Base-by-base conservation (phyloP, 2,329 filamentous ascomycete species). In the Exophiala dermatitidis region DNA sequence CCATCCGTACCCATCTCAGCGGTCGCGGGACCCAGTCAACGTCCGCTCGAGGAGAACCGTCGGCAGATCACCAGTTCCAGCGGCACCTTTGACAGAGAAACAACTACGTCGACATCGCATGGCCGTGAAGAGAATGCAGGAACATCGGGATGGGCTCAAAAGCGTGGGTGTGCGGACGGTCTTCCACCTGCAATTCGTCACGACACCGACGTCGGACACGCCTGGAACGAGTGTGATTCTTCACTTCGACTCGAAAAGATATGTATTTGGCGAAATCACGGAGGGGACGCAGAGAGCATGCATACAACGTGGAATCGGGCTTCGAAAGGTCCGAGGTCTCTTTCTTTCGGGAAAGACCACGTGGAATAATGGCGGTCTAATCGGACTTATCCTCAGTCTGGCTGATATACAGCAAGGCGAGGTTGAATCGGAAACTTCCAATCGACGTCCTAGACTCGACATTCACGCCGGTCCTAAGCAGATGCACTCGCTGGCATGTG, bases 201-300 rank as follows among this genome's bases (percentile, higher is more conserved):
- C 84, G 12, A 86, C 86, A 54, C 91, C 91, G 9, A 93, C 91
- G 61, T 85, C 85, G 54, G 93, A 98, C 71, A 95, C 90, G 19
- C 81, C 84, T 1, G 91, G 91, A 50, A 88, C 88, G 1, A 80
- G 81, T 46, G 69, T 97, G 32, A 67, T 89, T 36, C 75, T 98
- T 4, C 84, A 91, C 66, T 90, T 90, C 65, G 87, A 91, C 63
- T 80, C 83, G 64, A 84, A 85, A 63, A 80, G 88, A 53, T 98
- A 98, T 69, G 62, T 96, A 10, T 86, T 98, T 65, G 93, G 93
- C 19, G 84, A 86, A 63, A 69, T 91, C 10, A 74, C 83, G 6
- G 93, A 98, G 70, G 93, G 91, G 10, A 86, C 86, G 0, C 93
- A 97, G 73, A 80, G 93, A 53, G 82, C 84, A 45, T 76, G 86